A percentile compares a stretch with the other conserved stretches of the same genome.
Evolutionary conservation across 2,329 filamentous ascomycete species (phyloP).

Genomic region (Scleromitrula shiraiana): DNA sequence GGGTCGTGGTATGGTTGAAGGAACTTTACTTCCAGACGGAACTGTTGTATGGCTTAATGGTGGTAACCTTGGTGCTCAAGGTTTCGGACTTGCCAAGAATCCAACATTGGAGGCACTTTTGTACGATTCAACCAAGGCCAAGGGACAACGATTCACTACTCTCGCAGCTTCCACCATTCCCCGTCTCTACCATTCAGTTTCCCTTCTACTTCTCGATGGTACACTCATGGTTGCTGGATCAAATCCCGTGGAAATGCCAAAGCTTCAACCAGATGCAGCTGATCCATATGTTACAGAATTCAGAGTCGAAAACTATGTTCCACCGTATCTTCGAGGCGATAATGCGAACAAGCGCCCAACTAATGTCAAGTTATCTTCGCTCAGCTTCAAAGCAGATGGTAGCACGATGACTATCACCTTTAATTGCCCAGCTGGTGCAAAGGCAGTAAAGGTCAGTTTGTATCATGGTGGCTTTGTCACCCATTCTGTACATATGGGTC

Average conservation of each 20-base stretch:
- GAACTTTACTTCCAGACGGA: slow-evolving; percentile 50
- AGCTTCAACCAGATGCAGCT: slow-evolving; percentile 36
- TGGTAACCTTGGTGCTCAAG: slow-evolving; percentile 48
- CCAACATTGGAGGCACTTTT: slow-evolving; percentile 49
- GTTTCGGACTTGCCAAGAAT: slow-evolving; percentile 47
- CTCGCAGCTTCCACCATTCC: slow-evolving; percentile 36
- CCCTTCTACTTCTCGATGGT: slow-evolving; percentile 50
- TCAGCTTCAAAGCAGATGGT: slow-evolving; percentile 34
- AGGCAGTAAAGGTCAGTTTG: slow-evolving; percentile 41
- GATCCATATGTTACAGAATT: slow-evolving; percentile 51
- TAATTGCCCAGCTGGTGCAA: slow-evolving; percentile 34
- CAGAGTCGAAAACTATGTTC: slow-evolving; percentile 53
- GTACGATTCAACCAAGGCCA: slow-evolving; percentile 45
- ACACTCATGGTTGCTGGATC: slow-evolving; percentile 52
- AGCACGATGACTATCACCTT: slow-evolving; percentile 42
- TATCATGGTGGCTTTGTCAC: slow-evolving; percentile 55
- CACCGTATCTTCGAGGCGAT: slow-evolving; percentile 48
- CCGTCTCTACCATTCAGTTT: slow-evolving; percentile 53
- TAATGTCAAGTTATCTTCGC: slow-evolving; percentile 37
- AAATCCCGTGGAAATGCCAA: slow-evolving; percentile 51
- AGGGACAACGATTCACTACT: slow-evolving; percentile 41
- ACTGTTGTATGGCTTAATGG: slow-evolving; percentile 53
- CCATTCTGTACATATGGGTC: slow-evolving; percentile 53
- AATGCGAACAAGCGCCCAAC: slow-evolving; percentile 41
- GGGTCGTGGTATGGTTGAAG: slow-evolving; percentile 52